A percentile compares a stretch with the other conserved stretches of the same genome.
phyloP scores from a whole-genome alignment of 306 rosid species.

The Vigna angularis region DNA sequence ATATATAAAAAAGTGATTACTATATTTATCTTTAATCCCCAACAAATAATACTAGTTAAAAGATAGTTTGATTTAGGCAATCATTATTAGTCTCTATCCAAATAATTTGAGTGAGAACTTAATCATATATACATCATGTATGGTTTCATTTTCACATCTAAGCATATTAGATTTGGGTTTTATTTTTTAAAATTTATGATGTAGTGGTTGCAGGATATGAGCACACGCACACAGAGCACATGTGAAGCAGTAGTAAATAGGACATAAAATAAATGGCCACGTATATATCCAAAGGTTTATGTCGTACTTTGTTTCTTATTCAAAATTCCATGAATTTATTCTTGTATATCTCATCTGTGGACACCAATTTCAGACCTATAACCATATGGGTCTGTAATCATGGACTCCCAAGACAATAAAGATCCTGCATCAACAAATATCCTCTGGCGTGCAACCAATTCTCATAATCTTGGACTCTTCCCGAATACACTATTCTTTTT shows the following conservation, averaged over 20 bases:
- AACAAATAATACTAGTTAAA: too few relatives aligned
- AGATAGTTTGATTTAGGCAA: too few relatives aligned
- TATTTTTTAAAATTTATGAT: not conserved
- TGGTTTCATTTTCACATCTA: not conserved
- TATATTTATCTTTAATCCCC: too few relatives aligned
- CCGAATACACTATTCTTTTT: not conserved
- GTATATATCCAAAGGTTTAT: slow-evolving; percentile 26
- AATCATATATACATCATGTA: not conserved
- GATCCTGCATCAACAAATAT: slow-evolving; percentile 24
- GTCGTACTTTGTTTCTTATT: slow-evolving; percentile 47
- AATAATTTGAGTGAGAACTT: not conserved
- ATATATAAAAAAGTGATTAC: too few relatives aligned
- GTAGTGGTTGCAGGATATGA: slow-evolving; percentile 18
- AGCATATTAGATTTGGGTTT: not conserved
- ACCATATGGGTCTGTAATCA: slow-evolving; percentile 33
- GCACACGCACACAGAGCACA: slow-evolving; percentile 39
- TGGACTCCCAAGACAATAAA: slow-evolving; percentile 31
- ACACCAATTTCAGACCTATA: slow-evolving; percentile 29
- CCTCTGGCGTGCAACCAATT: slow-evolving; percentile 31
- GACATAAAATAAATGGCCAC: slow-evolving; percentile 37
- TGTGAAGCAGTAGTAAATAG: slow-evolving; percentile 25
- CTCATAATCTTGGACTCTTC: slow-evolving; percentile 36
- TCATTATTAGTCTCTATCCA: not conserved
- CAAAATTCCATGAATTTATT: slow-evolving; percentile 50
- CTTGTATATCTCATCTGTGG: slow-evolving; percentile 39